Evolutionary conservation across 2,329 filamentous ascomycete genomes (phyloP), one percentile per base, ranked within the genome.

Genomic region (Didymosphaeria variabile): DNA sequence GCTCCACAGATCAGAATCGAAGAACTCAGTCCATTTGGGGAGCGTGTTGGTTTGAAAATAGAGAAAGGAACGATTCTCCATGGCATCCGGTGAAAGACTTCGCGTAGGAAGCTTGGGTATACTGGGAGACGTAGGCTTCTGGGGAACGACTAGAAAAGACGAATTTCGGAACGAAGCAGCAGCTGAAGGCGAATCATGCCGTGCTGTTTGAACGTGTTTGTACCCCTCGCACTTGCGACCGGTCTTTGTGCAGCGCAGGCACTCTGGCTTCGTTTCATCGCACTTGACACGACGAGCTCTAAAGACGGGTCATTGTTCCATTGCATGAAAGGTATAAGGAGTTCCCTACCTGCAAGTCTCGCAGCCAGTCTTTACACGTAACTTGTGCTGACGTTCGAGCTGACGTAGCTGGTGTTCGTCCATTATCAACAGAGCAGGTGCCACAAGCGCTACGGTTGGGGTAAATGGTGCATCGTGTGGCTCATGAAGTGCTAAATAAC

Each of bases 171-270:
- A 70, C 40, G 70, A 69, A 36, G 70, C 70, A 47, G 71, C 68
- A 31, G 63, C 65, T 26, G 61, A 55, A 21, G 66, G 62, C 3
- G 63, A 64, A 12, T 56, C 55, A 17, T 61, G 55, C 49, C 61
- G 64, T 17, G 61, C 23, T 23, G 53, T 58, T 13, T 54, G 45
- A 34, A 67, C 56, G 52, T 73, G 68, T 46, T 68, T 69, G 62
- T 79, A 79, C 34, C 77, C 77, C 55, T 77, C 76, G 55, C 78
- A 79, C 53, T 68, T 77, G 34, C 77, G 72, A 23, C 77, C 77
- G 6, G 76, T 76, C 49, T 72, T 75, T 10, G 69, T 74, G 61
- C 77, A 80, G 44, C 72, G 72, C 12, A 63, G 58, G 55, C 77
- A 79, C 12, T 62, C 57, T 19, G 77, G 76, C 51, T 71, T 75